Evolutionary conservation across 148 eudicot species (phyloP).

Genomic region (Vaccinium vitisidaea): DNA sequence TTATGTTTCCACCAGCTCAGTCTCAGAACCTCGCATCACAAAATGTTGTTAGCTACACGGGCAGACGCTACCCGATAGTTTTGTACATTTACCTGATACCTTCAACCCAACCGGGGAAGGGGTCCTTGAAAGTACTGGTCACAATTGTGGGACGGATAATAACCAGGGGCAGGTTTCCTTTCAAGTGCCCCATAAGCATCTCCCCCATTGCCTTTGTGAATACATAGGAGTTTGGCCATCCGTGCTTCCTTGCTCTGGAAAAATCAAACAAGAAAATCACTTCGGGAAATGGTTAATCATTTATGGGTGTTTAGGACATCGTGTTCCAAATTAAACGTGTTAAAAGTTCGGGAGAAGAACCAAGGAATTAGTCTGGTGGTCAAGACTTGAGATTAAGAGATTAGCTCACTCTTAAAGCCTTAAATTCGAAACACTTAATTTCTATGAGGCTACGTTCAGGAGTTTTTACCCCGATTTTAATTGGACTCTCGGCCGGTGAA

Average conservation of each 20-base stretch:
- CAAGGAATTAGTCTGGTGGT: background rate
- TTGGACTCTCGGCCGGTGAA: too few species aligned
- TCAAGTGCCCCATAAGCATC: constrained; percentile 61
- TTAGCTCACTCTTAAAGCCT: background rate
- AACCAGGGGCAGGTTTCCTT: constrained; percentile 57
- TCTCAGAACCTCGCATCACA: background rate
- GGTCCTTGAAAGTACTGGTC: constrained; percentile 81
- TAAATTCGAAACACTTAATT: background rate
- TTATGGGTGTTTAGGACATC: background rate
- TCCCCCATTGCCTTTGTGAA: constrained; percentile 96
- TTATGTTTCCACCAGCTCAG: background rate
- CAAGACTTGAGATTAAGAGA: background rate
- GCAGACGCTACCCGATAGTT: background rate
- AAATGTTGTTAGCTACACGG: background rate
- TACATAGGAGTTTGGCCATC: constrained; percentile 95
- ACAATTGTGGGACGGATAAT: constrained; percentile 86
- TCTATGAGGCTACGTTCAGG: background rate
- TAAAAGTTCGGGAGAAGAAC: too few species aligned
- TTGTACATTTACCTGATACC: constrained; percentile 53
- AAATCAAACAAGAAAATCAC: background rate
- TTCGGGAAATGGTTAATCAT: too few species aligned
- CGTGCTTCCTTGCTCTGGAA: constrained; percentile 59
- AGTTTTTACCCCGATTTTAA: too few species aligned
- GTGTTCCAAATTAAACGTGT: background rate
- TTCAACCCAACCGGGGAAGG: constrained; percentile 94